These are phyloP conservation scores for Puccinia coronata DNA, from an alignment of 1,284 basidiomycete species.

Conservation along the genomic window DNA sequence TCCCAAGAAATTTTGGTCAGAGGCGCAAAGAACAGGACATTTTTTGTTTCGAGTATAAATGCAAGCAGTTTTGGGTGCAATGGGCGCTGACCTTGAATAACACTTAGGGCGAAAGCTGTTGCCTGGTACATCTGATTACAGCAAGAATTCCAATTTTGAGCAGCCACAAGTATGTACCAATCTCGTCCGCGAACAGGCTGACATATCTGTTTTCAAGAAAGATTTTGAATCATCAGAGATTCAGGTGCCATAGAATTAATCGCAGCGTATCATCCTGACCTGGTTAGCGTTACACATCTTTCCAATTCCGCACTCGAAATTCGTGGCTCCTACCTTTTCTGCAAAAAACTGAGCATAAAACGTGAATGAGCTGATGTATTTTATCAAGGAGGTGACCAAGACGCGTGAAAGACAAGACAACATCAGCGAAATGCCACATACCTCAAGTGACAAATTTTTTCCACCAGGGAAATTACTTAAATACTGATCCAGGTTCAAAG, in stretches of 20 bases:
- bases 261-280: not conserved
- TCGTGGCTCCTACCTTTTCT: constrained; percentile 35
- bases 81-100: constrained; percentile 30
- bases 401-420: not conserved
- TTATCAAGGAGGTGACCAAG: not conserved
- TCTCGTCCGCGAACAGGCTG: constrained; percentile 41
- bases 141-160: constrained; percentile 48
- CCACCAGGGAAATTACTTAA: constrained; percentile 34
- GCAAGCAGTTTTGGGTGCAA: not conserved
- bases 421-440: not conserved
- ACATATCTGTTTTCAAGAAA: constrained; percentile 34
- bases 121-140: constrained; percentile 38
- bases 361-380: not conserved
- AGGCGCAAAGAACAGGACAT: not conserved
- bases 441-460: constrained; percentile 27
- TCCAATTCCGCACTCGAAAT: constrained; percentile 45
- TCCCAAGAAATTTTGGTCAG: not conserved
- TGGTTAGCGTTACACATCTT: constrained; percentile 37
- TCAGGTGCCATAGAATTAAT: not conserved
- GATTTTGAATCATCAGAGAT: not conserved
- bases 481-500: constrained; percentile 34
- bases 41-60: not conserved
- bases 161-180: constrained; percentile 50
- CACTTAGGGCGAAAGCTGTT: constrained; percentile 30
- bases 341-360: constrained; percentile 28